Percentiles rank a stretch among this genome's conserved stretches.
Evolutionary conservation across 805 yeast species (phyloP).

Genomic region (Saccharomycopsis fermentans): DNA sequence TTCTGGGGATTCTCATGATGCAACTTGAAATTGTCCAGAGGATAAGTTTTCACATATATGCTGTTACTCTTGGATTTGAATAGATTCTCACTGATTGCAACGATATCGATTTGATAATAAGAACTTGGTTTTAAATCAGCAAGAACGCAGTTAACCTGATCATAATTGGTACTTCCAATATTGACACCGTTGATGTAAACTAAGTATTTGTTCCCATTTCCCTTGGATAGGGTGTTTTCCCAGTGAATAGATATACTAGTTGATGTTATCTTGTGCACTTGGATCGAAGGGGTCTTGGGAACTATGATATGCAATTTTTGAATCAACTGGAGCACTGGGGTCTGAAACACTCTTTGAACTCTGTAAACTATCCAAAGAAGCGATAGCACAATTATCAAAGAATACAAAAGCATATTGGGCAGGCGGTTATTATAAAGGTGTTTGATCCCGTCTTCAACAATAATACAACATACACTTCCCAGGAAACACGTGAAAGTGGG

Average conservation of each 20-base stretch:
- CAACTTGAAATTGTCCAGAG: background rate
- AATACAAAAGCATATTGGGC: constrained; percentile 7
- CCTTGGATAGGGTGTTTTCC: constrained; percentile 13
- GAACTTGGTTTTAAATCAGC: constrained; percentile 10
- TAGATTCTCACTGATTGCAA: constrained; percentile 7
- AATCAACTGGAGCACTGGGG: constrained; percentile 6
- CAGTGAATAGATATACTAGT: constrained; percentile 8
- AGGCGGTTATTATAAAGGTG: background rate
- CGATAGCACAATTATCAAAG: constrained; percentile 7
- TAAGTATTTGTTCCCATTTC: constrained; percentile 11
- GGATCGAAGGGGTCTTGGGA: constrained; percentile 15
- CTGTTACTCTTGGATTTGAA: constrained; percentile 12
- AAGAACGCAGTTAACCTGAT: constrained; percentile 9
- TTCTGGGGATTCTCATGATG: constrained; percentile 14
- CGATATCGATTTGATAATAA: constrained; percentile 16
- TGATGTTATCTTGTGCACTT: constrained; percentile 6
- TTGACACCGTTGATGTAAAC: constrained; percentile 11
- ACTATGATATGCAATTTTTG: constrained; percentile 9
- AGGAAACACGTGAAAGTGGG: no score
- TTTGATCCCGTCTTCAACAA: background rate
- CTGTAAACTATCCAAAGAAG: constrained; percentile 9
- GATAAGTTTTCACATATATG: constrained; percentile 15
- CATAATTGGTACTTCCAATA: constrained; percentile 8
- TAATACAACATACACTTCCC: no score
- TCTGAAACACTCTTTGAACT: constrained; percentile 1